Evolutionary conservation across 805 yeast genomes (phyloP).

Genomic region (Ogataea methanolica): DNA sequence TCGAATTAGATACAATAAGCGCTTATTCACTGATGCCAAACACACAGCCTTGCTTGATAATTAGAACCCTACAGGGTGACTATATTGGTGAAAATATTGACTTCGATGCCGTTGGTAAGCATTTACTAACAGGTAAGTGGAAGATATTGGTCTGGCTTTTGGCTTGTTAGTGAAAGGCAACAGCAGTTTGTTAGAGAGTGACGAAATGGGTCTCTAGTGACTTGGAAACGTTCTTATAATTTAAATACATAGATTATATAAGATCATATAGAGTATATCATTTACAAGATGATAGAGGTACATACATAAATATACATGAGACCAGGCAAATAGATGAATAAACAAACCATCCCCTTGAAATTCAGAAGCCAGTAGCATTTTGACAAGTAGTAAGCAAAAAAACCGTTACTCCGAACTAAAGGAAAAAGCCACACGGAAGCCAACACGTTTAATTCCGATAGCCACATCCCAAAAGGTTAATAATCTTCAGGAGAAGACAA

Average conservation of each 20-base stretch:
- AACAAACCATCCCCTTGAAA: too few species aligned
- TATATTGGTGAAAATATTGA: slow-evolving; percentile 25
- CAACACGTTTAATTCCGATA: slow-evolving; percentile 10
- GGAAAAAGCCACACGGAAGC: slow-evolving; percentile 4
- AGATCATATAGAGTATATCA: too few species aligned
- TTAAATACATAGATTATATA: neutral
- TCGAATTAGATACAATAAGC: slow-evolving; percentile 24
- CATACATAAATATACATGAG: too few species aligned
- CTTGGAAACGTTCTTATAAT: neutral
- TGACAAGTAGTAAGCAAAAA: too few species aligned
- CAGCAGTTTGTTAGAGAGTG: slow-evolving; percentile 59
- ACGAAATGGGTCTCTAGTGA: slow-evolving; percentile 38
- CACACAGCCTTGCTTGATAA: slow-evolving; percentile 68
- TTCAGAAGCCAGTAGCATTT: too few species aligned
- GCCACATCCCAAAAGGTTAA: slow-evolving; percentile 12
- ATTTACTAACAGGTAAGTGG: slow-evolving; percentile 61
- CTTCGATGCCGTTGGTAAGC: slow-evolving; percentile 7
- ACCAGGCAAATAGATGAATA: too few species aligned
- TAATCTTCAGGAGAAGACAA: slow-evolving; percentile 7
- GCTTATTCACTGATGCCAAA: slow-evolving; percentile 37
- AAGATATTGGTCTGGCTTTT: slow-evolving; percentile 79
- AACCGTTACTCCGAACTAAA: too few species aligned
- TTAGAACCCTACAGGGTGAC: slow-evolving; percentile 67
- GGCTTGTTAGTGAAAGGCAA: slow-evolving; percentile 86
- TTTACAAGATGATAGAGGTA: too few species aligned